These are phyloP conservation scores for Fragaria ananassa DNA, from an alignment of 306 rosid genomes.

Conservation along the genomic window DNA sequence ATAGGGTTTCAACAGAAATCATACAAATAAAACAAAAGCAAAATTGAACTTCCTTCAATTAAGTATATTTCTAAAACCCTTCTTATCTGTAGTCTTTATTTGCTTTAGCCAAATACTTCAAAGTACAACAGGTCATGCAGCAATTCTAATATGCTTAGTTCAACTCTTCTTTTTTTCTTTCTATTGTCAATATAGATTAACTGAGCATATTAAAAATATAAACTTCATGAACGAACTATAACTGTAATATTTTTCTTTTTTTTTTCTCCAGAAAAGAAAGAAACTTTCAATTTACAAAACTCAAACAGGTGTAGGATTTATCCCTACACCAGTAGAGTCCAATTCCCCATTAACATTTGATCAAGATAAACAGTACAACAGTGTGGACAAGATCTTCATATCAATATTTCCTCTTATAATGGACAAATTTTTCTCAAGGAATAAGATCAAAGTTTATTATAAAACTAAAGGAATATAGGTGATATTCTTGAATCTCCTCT, in stretches of 20 bases:
- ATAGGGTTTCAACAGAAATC: not conserved
- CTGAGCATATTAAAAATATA: not conserved
- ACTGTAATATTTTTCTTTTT: too few relatives aligned
- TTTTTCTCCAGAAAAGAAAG: not conserved
- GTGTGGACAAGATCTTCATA: not conserved
- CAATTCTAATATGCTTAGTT: not conserved
- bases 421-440: not conserved
- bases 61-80: not conserved
- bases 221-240: not conserved
- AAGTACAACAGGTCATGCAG: not conserved
- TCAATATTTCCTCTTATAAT: not conserved
- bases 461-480: not conserved
- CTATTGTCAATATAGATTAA: not conserved
- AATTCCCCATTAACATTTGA: not conserved
- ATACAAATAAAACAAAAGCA: not conserved
- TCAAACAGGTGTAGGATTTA: not conserved
- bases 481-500: not conserved
- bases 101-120: not conserved
- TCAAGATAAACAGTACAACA: not conserved
- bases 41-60: not conserved
- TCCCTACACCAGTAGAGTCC: not conserved
- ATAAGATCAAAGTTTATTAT: not conserved
- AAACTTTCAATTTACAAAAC: not conserved
- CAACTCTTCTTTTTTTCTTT: not conserved
- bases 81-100: not conserved